phyloP scores from a whole-genome alignment of 495 filamentous ascomycete genomes.

The Clohesyomyces aquaticus region DNA sequence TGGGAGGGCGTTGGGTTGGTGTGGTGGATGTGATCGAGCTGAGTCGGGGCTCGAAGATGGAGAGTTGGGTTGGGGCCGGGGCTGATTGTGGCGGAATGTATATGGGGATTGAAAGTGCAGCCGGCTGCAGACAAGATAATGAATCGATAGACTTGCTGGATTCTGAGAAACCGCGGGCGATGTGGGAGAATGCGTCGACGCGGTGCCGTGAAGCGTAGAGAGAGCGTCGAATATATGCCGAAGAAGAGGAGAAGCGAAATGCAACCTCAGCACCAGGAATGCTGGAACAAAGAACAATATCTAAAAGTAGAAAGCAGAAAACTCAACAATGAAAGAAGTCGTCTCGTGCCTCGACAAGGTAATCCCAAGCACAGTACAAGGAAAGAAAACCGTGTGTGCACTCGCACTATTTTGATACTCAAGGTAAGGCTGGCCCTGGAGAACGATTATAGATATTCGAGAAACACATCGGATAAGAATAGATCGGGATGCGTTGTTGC shows the following conservation, averaged over 20 bases:
- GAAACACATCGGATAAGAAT: slow-evolving; percentile 1
- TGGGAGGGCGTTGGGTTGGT: neutral
- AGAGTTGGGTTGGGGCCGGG: too few species aligned
- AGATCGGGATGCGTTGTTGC: slow-evolving; percentile 5
- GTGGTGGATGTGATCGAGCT: neutral
- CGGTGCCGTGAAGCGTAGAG: neutral
- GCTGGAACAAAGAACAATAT: too few species aligned
- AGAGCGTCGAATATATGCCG: neutral
- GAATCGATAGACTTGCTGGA: too few species aligned
- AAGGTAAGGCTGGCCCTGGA: neutral
- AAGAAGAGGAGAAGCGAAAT: neutral
- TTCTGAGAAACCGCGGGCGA: too few species aligned
- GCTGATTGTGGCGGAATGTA: too few species aligned
- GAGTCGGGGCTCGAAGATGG: neutral
- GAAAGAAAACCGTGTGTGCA: neutral
- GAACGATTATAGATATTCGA: neutral
- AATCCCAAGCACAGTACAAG: neutral
- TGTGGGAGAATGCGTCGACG: too few species aligned
- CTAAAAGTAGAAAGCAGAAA: too few species aligned
- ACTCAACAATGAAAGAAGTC: neutral
- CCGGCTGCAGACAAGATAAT: too few species aligned
- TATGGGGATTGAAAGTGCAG: too few species aligned
- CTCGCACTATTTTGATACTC: neutral
- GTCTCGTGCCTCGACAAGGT: too few species aligned
- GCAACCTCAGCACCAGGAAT: neutral